Evolutionary conservation across 345 rosid species (phyloP).

Genomic region (Xanthoceras sorbifolium): DNA sequence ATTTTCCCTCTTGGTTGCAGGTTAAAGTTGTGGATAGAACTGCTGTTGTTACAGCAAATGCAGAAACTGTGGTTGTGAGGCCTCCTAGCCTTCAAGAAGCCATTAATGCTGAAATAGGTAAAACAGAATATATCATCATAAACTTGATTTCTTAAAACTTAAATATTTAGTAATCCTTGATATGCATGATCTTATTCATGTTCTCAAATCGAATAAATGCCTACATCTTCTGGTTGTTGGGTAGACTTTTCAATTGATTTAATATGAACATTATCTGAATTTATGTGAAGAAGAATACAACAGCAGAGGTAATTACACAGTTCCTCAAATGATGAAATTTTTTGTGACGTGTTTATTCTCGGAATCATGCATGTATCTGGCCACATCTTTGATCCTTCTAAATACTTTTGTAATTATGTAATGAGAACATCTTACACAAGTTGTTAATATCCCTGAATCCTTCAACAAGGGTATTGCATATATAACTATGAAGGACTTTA

Average conservation of each 20-base stretch:
- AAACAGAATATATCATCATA: conserved; percentile 6
- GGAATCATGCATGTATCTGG: not conserved
- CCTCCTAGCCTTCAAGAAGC: conserved; percentile 92
- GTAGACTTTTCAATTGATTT: not conserved
- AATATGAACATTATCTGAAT: not conserved
- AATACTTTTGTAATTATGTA: not conserved
- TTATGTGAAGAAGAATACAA: not conserved
- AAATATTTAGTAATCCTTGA: not conserved
- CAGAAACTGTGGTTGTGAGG: conserved; percentile 71
- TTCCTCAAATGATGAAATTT: not conserved
- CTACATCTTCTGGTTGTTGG: not conserved
- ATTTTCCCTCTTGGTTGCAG: conserved; percentile 33
- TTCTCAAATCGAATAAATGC: not conserved
- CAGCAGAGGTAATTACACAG: not conserved
- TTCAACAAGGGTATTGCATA: not conserved
- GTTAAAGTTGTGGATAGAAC: conserved; percentile 90
- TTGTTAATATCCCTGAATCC: not conserved
- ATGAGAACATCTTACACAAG: not conserved
- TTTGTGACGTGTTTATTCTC: not conserved
- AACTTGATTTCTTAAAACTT: not conserved
- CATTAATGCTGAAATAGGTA: conserved; percentile 74
- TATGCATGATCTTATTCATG: not conserved
- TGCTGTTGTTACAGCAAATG: conserved; percentile 67
- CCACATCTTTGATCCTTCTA: not conserved
- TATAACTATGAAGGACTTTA: not conserved